A percentile compares a stretch with the other conserved stretches of the same genome.
Evolutionary conservation across 331 rosid genomes (phyloP).

Genomic region (Acacia pycnantha): DNA sequence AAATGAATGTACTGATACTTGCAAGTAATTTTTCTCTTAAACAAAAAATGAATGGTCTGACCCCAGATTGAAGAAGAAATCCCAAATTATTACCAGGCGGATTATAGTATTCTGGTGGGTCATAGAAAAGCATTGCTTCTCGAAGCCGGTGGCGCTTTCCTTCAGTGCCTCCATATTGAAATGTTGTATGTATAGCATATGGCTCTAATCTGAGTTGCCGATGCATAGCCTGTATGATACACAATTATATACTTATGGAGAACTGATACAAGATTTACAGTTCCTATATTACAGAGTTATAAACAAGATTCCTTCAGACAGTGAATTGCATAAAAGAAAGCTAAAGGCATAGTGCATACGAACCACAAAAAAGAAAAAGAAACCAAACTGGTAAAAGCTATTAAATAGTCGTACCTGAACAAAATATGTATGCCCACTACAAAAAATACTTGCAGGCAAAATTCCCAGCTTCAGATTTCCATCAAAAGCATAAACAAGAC

Average conservation of each 20-base stretch:
- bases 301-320: slow-evolving; percentile 17
- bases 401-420: slow-evolving; percentile 65
- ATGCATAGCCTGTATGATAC: slow-evolving; percentile 62
- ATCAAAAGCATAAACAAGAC: slow-evolving; percentile 80
- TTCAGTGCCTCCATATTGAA: slow-evolving; percentile 89
- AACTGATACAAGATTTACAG: background rate
- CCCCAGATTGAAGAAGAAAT: slow-evolving; percentile 16
- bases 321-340: slow-evolving; percentile 10
- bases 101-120: slow-evolving; percentile 87
- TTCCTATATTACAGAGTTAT: background rate
- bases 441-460: slow-evolving; percentile 90
- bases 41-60: slow-evolving; percentile 4
- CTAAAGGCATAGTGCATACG: background rate
- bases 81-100: slow-evolving; percentile 58
- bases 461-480: slow-evolving; percentile 87
- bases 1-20: background rate
- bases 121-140: slow-evolving; percentile 84
- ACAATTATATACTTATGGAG: slow-evolving; percentile 2
- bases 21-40: background rate
- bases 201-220: slow-evolving; percentile 89
- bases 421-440: slow-evolving; percentile 95
- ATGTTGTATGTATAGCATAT: slow-evolving; percentile 93
- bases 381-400: background rate
- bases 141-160: slow-evolving; percentile 97
- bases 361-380: background rate